Evolutionary conservation across 352 stramenopile genomes (phyloP).

Genomic region (Phytophthora rubi): DNA sequence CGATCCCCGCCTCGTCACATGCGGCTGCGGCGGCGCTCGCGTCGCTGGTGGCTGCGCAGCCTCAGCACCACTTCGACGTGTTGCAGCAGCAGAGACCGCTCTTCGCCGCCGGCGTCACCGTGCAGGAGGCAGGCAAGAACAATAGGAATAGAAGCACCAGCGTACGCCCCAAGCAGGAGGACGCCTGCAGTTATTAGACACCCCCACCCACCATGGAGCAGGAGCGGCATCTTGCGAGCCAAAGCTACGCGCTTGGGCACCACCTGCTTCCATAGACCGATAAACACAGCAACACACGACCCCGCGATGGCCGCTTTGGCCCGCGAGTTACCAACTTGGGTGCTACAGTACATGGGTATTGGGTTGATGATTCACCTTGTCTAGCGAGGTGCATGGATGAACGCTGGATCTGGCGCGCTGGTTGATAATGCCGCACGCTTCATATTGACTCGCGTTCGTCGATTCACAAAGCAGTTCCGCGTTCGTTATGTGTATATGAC

Average conservation of each 20-base stretch:
- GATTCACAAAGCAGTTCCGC: neutral
- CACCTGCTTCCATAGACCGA: conserved; percentile 28
- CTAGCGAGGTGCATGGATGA: conserved; percentile 12
- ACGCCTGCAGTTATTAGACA: conserved; percentile 52
- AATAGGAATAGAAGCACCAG: conserved; percentile 43
- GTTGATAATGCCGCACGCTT: conserved; percentile 1
- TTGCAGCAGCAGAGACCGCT: conserved; percentile 33
- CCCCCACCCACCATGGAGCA: neutral
- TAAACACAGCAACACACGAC: conserved; percentile 32
- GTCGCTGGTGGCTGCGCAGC: conserved; percentile 44
- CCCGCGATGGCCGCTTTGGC: conserved; percentile 13
- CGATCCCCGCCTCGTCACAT: conserved; percentile 38
- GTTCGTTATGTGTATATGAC: conserved; percentile 80
- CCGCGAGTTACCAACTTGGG: conserved; percentile 9
- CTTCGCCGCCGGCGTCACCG: conserved; percentile 26
- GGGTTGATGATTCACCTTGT: conserved; percentile 18
- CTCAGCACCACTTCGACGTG: conserved; percentile 43
- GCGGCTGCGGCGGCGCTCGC: conserved; percentile 50
- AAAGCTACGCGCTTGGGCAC: neutral
- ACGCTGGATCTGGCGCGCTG: neutral
- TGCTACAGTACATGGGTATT: conserved; percentile 38
- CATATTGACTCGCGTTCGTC: conserved; percentile 4
- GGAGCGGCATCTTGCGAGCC: conserved; percentile 7
- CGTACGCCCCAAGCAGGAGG: conserved; percentile 44
- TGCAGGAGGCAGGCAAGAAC: conserved; percentile 32